These are phyloP conservation scores for Syzygium grande DNA, from an alignment of 345 rosid species.

Conservation along the genomic window DNA sequence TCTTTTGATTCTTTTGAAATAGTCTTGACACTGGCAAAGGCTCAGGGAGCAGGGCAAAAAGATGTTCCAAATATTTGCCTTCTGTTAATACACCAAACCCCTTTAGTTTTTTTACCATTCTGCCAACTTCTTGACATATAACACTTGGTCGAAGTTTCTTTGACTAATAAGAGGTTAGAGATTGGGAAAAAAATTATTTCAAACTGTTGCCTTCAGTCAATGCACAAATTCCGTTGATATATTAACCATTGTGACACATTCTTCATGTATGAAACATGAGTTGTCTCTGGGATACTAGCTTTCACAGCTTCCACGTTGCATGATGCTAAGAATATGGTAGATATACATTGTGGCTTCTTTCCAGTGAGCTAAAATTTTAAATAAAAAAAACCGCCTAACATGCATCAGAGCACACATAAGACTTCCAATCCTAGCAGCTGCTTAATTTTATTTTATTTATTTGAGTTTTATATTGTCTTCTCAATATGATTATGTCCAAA, in stretches of 20 bases:
- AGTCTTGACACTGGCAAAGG: background rate
- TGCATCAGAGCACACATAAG: background rate
- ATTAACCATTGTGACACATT: background rate
- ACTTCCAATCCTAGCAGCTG: background rate
- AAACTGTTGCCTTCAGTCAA: background rate
- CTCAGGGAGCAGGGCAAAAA: background rate
- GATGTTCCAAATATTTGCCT: background rate
- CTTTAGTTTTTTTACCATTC: background rate
- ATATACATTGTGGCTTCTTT: background rate
- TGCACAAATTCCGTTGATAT: background rate
- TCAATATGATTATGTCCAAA: background rate
- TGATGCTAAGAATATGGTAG: background rate
- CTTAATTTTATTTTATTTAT: background rate
- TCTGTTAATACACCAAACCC: background rate
- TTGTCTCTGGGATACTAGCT: background rate
- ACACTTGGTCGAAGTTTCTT: background rate
- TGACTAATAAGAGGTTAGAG: background rate
- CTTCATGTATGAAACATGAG: background rate
- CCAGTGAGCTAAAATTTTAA: background rate
- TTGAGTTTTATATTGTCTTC: background rate
- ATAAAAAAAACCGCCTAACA: background rate
- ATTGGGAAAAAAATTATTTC: background rate
- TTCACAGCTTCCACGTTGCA: background rate
- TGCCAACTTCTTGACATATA: background rate
- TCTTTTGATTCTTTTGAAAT: background rate